These are phyloP conservation scores for Cupressus sempervirens DNA, from an alignment of 75 land plant genomes.

Conservation along the genomic window DNA sequence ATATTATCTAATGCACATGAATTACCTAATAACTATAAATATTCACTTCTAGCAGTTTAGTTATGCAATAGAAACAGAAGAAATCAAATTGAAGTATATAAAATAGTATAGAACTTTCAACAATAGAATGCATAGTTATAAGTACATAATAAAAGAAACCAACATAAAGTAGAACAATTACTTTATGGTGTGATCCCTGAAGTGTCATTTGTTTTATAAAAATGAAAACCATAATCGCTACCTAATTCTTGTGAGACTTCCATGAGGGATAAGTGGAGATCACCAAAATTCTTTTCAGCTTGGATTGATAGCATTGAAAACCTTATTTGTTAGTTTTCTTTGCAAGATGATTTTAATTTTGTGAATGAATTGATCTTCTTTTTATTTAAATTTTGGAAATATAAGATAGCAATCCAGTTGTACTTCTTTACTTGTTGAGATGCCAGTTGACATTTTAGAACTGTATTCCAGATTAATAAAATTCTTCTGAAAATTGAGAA, in stretches of 20 bases:
- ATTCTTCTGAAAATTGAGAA: not conserved
- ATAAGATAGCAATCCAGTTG: not conserved
- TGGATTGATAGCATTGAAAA: not conserved
- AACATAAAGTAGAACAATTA: no score
- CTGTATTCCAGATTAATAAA: not conserved
- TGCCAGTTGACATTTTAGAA: not conserved
- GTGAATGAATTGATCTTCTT: not conserved
- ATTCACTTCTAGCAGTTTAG: no score
- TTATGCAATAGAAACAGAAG: no score
- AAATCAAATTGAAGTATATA: no score
- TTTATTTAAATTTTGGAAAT: not conserved
- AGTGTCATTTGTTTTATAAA: not conserved
- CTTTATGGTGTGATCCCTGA: not conserved
- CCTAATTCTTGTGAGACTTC: not conserved
- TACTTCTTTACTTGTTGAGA: not conserved
- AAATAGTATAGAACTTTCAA: no score
- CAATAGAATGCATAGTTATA: no score
- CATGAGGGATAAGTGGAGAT: not conserved
- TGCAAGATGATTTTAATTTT: not conserved
- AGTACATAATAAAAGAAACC: no score
- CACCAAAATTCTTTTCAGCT: not conserved
- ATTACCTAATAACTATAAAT: no score
- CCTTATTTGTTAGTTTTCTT: slow-evolving; percentile 4
- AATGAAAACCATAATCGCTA: not conserved
- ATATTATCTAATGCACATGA: no score